Evolutionary conservation across 495 filamentous ascomycete genomes (phyloP).

Genomic region (Aspergillus leporis): DNA sequence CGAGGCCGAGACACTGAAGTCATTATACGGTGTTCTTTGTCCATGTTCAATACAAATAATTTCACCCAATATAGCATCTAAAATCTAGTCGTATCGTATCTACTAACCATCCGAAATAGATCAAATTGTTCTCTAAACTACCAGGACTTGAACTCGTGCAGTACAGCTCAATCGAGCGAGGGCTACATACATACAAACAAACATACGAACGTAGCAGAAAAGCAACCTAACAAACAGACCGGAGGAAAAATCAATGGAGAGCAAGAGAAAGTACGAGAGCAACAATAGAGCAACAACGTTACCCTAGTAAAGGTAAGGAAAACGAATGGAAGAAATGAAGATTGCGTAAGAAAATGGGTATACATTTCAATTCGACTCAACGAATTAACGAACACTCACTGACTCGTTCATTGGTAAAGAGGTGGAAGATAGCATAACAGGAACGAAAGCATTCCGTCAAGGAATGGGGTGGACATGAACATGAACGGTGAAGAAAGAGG

Average conservation of each 20-base stretch:
- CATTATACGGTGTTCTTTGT: neutral
- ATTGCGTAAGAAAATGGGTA: constrained; percentile 27
- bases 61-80: neutral
- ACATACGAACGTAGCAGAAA: neutral
- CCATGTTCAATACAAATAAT: constrained; percentile 1
- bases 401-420: constrained; percentile 13
- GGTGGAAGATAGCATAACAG: neutral
- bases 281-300: neutral
- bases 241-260: neutral
- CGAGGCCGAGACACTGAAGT: neutral
- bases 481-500: constrained; percentile 10
- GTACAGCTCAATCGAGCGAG: neutral
- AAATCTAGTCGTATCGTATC: neutral
- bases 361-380: constrained; percentile 30
- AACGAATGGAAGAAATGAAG: constrained; percentile 3
- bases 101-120: neutral
- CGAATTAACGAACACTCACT: constrained; percentile 18
- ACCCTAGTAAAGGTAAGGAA: neutral
- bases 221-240: neutral
- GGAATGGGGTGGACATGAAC: constrained; percentile 5
- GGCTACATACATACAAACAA: neutral
- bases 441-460: neutral
- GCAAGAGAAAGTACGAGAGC: neutral
- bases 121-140: neutral
- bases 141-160: neutral